Evolutionary conservation across 1,284 basidiomycete genomes (phyloP).

Genomic region (Sanghuangporus baumii): DNA sequence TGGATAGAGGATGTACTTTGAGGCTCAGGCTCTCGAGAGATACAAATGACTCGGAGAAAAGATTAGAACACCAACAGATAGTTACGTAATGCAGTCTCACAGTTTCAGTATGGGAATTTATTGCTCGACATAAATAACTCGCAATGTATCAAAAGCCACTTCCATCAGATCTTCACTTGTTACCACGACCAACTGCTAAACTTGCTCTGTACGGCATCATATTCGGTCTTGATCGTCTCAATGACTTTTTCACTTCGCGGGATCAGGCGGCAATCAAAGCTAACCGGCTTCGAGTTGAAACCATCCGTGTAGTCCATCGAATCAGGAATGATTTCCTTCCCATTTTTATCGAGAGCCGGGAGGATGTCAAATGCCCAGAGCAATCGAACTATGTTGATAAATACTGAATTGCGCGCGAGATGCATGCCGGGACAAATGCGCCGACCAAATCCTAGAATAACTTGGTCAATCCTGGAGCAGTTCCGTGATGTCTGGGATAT

Average conservation of each 20-base stretch:
- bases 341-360: conserved; percentile 24
- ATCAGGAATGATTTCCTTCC: conserved; percentile 25
- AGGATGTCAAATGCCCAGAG: conserved; percentile 39
- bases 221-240: conserved; percentile 27
- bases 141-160: neutral
- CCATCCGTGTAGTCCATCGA: conserved; percentile 36
- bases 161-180: neutral
- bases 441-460: conserved; percentile 33
- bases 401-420: conserved; percentile 38
- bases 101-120: neutral
- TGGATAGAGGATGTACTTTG: too few relatives aligned
- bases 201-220: conserved; percentile 21
- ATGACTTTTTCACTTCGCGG: conserved; percentile 24
- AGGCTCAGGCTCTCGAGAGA: too few relatives aligned
- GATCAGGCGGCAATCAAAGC: conserved; percentile 34
- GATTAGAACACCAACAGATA: too few relatives aligned
- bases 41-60: too few relatives aligned
- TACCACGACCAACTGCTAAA: conserved; percentile 17
- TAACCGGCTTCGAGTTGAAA: conserved; percentile 41
- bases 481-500: neutral
- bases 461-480: neutral
- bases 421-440: conserved; percentile 43
- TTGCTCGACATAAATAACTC: neutral
- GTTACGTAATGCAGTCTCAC: too few relatives aligned
- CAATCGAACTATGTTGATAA: conserved; percentile 37